Conservation (phyloP, 2,329 filamentous ascomycete species). For the Onygenales sp. region DNA sequence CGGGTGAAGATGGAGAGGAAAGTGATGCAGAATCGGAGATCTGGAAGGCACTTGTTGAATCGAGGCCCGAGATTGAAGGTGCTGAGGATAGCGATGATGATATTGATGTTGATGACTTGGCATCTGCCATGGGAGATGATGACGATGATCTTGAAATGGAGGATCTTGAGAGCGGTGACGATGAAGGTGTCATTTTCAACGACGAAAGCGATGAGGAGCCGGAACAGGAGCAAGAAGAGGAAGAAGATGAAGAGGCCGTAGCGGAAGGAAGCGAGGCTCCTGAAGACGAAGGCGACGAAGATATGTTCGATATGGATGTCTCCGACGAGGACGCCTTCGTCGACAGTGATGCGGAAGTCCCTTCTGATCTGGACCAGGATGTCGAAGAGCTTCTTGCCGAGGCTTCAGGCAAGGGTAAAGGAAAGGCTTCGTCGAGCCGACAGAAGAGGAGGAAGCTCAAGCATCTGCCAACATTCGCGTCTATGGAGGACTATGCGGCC, state of each 20-base stretch:
- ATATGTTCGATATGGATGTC: conserved; percentile 42
- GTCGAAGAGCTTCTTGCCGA: conserved; percentile 33
- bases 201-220: conserved; percentile 38
- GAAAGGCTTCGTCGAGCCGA: conserved; percentile 28
- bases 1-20: conserved; percentile 32
- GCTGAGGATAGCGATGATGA: conserved; percentile 49
- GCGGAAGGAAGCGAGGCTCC: conserved; percentile 19
- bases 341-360: conserved; percentile 47
- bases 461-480: conserved; percentile 84
- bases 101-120: conserved; percentile 46
- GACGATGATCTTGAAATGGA: conserved; percentile 27
- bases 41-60: conserved; percentile 81
- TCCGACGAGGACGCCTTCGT: conserved; percentile 38
- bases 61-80: conserved; percentile 65
- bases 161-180: conserved; percentile 31
- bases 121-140: conserved; percentile 41
- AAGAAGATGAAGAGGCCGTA: conserved; percentile 35
- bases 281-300: conserved; percentile 40
- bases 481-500: conserved; percentile 84
- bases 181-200: conserved; percentile 39
- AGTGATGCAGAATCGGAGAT: conserved; percentile 64
- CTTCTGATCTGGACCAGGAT: conserved; percentile 38
- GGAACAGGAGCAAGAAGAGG: conserved; percentile 39
- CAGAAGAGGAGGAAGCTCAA: conserved; percentile 77
- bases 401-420: conserved; percentile 22